These are phyloP conservation scores for Tulasnella sp. DNA, from an alignment of 768 basidiomycete genomes.

Conservation along the genomic window DNA sequence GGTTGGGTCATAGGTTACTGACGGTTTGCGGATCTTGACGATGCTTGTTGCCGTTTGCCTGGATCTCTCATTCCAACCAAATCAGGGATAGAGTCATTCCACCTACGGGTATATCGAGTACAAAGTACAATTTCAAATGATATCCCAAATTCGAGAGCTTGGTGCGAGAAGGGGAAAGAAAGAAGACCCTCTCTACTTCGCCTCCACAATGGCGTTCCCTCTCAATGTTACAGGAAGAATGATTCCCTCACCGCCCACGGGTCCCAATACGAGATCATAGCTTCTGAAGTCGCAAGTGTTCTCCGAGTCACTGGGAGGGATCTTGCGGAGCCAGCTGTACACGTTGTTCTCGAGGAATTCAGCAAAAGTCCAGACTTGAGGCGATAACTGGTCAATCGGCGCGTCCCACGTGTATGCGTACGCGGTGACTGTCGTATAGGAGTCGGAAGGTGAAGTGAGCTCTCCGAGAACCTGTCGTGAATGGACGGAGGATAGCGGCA, in stretches of 20 bases:
- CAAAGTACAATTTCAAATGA: background rate
- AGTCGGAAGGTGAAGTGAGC: conserved; percentile 38
- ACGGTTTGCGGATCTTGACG: background rate
- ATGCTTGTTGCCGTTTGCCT: background rate
- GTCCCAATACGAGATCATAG: conserved; percentile 41
- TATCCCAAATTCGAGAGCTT: too few relatives aligned
- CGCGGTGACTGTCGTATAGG: conserved; percentile 43
- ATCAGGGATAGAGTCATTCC: background rate
- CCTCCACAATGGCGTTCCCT: background rate
- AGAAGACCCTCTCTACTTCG: background rate
- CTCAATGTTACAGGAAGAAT: background rate
- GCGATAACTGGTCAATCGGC: conserved; percentile 46
- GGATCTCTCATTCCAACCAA: background rate
- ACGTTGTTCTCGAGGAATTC: conserved; percentile 73
- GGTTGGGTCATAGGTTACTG: background rate
- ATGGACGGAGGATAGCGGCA: conserved; percentile 25
- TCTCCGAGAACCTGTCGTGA: conserved; percentile 1
- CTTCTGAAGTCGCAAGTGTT: conserved; percentile 48
- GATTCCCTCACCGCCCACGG: conserved; percentile 13
- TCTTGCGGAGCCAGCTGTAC: conserved; percentile 62
- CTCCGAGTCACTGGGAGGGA: conserved; percentile 42
- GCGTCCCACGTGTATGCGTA: conserved; percentile 71
- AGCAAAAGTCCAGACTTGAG: conserved; percentile 72
- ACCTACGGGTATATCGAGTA: background rate
- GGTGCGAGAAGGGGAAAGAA: too few relatives aligned